Percentiles rank a stretch among this genome's conserved stretches.
Conservation (phyloP, 345 rosid species). For the Reutealis trisperma region DNA sequence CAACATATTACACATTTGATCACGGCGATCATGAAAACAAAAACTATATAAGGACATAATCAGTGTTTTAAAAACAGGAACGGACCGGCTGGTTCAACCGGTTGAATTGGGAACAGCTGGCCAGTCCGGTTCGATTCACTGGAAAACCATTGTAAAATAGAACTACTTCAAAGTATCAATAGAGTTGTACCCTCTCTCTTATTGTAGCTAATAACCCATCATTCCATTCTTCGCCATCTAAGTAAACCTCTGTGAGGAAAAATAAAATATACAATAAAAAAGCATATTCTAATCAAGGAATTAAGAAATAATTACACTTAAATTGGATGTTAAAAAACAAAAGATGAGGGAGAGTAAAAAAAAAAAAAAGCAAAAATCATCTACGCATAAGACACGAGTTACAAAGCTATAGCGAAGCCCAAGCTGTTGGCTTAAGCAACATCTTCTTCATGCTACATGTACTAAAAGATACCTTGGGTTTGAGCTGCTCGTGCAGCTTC, state of each 20-base stretch:
- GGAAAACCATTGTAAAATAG: not conserved
- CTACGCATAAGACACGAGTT: not conserved
- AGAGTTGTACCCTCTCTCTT: slow-evolving; percentile 76
- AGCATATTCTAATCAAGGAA: slow-evolving; percentile 8
- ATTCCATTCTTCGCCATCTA: slow-evolving; percentile 91
- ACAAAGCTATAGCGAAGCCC: not conserved
- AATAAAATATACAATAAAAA: slow-evolving; percentile 1
- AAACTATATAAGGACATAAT: not conserved
- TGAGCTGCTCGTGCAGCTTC: slow-evolving; percentile 83
- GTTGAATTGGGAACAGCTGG: no score
- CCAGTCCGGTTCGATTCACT: no score
- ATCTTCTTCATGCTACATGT: not conserved
- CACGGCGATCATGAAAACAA: not conserved
- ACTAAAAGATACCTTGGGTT: slow-evolving; percentile 53
- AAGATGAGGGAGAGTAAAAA: not conserved
- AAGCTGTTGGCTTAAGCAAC: not conserved
- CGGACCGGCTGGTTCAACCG: no score
- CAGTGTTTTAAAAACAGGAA: no score
- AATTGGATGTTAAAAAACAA: not conserved
- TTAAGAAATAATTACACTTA: not conserved
- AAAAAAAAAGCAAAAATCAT: not conserved
- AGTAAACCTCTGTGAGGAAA: slow-evolving; percentile 56
- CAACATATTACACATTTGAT: slow-evolving; percentile 1
- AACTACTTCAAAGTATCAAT: slow-evolving; percentile 8
- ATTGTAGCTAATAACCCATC: slow-evolving; percentile 89